phyloP scores from a whole-genome alignment of 441 rosid species.

The Theobroma grandiflorum region DNA sequence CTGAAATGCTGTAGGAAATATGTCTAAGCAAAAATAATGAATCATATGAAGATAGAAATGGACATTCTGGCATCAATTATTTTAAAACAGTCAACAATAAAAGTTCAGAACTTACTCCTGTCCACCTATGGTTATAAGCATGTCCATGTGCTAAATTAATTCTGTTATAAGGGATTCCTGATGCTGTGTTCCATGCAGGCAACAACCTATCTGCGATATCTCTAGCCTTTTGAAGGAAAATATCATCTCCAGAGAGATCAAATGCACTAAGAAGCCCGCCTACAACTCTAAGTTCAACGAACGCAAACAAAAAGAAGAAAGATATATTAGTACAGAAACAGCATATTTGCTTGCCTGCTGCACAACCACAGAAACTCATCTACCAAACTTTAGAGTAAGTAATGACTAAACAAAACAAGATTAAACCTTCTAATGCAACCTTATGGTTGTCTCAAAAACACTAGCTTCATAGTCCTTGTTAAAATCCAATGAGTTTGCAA shows the following conservation, averaged over 20 bases:
- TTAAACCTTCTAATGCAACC: conserved; percentile 91
- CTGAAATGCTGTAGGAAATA: neutral
- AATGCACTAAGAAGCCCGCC: conserved; percentile 98
- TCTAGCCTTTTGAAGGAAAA: conserved; percentile 90
- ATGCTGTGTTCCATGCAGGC: conserved; percentile 88
- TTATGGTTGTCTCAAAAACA: conserved; percentile 99
- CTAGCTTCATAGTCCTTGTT: conserved; percentile 94
- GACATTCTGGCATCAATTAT: neutral
- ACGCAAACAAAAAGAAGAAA: conserved; percentile 11
- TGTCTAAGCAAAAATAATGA: conserved; percentile 2
- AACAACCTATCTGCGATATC: conserved; percentile 96
- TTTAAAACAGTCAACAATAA: neutral
- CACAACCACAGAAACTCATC: conserved; percentile 31
- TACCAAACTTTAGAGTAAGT: conserved; percentile 5
- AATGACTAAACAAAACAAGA: conserved; percentile 32
- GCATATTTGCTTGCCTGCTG: conserved; percentile 24
- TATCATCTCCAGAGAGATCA: conserved; percentile 89
- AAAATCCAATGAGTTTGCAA: conserved; percentile 89
- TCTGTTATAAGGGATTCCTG: conserved; percentile 88
- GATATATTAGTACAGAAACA: conserved; percentile 23
- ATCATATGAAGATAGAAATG: neutral
- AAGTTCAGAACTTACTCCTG: conserved; percentile 73
- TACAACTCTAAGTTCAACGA: conserved; percentile 70
- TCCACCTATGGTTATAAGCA: conserved; percentile 89
- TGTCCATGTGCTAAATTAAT: conserved; percentile 85